Evolutionary conservation across 1,284 basidiomycete species (phyloP), one percentile per base, ranked within the genome.

Genomic region (Moesziomyces parantarcticus): DNA sequence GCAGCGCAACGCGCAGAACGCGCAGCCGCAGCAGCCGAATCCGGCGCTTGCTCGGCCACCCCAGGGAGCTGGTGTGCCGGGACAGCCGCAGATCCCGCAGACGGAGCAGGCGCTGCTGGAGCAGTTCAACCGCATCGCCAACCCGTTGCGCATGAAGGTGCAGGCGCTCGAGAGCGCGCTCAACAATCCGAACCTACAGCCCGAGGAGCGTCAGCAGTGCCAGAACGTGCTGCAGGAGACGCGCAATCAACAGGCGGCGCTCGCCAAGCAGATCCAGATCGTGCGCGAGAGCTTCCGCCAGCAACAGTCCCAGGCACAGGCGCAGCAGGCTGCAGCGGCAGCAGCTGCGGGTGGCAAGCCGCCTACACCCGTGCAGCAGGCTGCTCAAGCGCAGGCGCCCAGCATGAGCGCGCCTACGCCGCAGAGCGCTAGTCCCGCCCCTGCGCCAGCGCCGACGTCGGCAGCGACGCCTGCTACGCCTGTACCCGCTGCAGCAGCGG

Each of bases 191-290:
- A 60, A 62, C 20, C 50, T 77, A 20, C 77, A 75, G 45, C 76
- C 76, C 2, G 75, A 80, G 46, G 75, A 80, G 43, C 53, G 76
- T 36, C 75, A 75, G 52, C 76, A 80, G 67, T 71, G 72, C 43
- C 71, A 73, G 26, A 76, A 74, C 40, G 63, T 63, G 29, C 58
- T 76, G 49, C 72, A 77, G 46, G 76, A 78, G 63, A 58, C 73
- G 6, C 54, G 75, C 18, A 74, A 65, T 20, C 75, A 78, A 41
- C 78, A 78, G 54, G 66, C 72, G 52, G 70, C 58, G 29, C 48
- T 78, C 13, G 78, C 78, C 13, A 73, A 76, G 42, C 78, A 80
- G 57, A 77, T 78, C 20, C 72, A 75, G 20, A 57, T 80, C 20
- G 69, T 76, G 1, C 58, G 75, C 18, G 78, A 77, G 59, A 68